These are phyloP conservation scores for Spiraea crenata DNA, from an alignment of 331 rosid species.

Conservation along the genomic window DNA sequence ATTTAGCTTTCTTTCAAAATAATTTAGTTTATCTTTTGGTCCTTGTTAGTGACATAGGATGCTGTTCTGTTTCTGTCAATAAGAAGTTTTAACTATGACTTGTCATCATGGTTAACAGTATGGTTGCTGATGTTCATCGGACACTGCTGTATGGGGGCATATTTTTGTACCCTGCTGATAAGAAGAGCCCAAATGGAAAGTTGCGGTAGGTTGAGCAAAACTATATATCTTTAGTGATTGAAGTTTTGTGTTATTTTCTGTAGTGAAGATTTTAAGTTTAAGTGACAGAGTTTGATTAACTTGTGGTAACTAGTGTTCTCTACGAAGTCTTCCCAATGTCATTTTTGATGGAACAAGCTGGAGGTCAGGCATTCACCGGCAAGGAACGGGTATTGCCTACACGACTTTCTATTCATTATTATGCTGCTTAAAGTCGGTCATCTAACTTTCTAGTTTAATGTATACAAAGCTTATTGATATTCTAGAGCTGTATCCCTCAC, in stretches of 20 bases:
- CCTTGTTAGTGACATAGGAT: not conserved
- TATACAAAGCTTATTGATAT: not conserved
- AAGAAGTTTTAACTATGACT: not conserved
- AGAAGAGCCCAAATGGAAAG: slow-evolving; percentile 85
- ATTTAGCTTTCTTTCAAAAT: not conserved
- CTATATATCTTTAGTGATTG: not conserved
- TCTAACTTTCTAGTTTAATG: not conserved
- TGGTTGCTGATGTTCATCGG: slow-evolving; percentile 96
- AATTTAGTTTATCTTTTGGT: not conserved
- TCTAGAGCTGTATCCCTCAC: not conserved
- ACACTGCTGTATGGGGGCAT: slow-evolving; percentile 89
- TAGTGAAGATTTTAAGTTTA: not conserved
- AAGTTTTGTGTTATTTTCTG: not conserved
- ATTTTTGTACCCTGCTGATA: slow-evolving; percentile 89
- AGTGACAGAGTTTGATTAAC: not conserved
- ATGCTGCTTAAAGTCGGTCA: not conserved
- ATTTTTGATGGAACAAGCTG: slow-evolving; percentile 89
- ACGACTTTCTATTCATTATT: not conserved
- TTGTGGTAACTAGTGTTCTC: slow-evolving; percentile 50
- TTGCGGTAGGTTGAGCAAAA: slow-evolving; percentile 54
- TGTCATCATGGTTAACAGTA: slow-evolving; percentile 46
- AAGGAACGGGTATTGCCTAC: slow-evolving; percentile 54
- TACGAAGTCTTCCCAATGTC: slow-evolving; percentile 97
- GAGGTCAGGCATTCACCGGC: slow-evolving; percentile 89
- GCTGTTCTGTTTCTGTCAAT: not conserved